Conservation (phyloP, 164 flowering plant species). For the Sextonia rubra region DNA sequence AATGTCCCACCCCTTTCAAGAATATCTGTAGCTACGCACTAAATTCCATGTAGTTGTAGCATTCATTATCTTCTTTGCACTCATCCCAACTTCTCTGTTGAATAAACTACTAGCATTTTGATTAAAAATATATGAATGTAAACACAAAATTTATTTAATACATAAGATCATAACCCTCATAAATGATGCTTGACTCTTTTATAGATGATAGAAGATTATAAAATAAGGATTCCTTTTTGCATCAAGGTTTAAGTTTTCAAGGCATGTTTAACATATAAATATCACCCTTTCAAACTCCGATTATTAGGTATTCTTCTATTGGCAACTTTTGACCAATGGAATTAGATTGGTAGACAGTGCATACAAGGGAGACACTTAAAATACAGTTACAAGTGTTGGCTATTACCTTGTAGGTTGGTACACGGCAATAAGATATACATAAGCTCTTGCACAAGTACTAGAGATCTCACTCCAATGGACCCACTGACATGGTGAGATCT, state of each 20-base stretch:
- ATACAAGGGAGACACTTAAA: constrained; percentile 8
- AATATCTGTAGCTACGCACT: not conserved
- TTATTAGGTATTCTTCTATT: not conserved
- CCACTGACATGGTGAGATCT: constrained; percentile 84
- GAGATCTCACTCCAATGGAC: constrained; percentile 75
- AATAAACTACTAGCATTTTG: not conserved
- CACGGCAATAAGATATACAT: constrained; percentile 12
- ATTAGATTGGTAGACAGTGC: constrained; percentile 1
- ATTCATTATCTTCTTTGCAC: not conserved
- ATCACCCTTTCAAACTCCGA: not conserved
- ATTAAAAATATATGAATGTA: no score
- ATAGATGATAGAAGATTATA: no score
- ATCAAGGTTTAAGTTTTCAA: not conserved
- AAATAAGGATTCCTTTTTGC: not conserved
- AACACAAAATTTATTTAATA: not conserved
- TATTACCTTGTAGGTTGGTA: constrained; percentile 13
- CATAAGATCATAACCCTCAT: not conserved
- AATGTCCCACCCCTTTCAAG: not conserved
- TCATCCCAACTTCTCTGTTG: not conserved
- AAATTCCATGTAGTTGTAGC: not conserved
- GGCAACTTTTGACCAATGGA: not conserved
- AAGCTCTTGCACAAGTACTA: constrained; percentile 48
- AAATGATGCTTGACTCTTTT: not conserved
- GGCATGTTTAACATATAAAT: not conserved
- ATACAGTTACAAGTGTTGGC: constrained; percentile 22